Conservation (phyloP, 1,284 basidiomycete genomes). For the Heterobasidion occidentale region DNA sequence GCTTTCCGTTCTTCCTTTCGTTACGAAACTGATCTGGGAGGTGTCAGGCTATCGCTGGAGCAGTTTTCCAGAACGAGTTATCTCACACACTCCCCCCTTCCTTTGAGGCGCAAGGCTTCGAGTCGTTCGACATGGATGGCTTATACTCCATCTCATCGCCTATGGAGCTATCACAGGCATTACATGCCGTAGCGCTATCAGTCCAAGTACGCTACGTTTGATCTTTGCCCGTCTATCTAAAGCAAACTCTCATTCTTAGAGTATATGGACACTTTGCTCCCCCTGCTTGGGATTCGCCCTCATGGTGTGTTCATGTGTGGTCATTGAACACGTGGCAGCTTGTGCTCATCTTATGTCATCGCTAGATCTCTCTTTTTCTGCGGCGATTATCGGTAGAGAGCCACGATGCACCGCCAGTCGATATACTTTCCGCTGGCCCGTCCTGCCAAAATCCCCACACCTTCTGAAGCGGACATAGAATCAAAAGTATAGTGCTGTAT, state of each 20-base stretch:
- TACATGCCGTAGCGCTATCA: constrained; percentile 20
- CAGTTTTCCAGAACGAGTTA: constrained; percentile 55
- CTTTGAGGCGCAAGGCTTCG: constrained; percentile 25
- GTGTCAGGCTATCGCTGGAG: constrained; percentile 62
- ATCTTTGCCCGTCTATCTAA: constrained; percentile 7
- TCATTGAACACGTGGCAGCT: not conserved
- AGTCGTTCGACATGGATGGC: constrained; percentile 43
- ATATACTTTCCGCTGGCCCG: not conserved
- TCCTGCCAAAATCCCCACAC: not conserved
- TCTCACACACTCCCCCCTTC: constrained; percentile 35
- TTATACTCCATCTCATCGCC: constrained; percentile 38
- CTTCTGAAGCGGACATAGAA: not conserved
- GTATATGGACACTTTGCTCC: constrained; percentile 25
- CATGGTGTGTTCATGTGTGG: constrained; percentile 20
- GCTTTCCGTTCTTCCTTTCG: constrained; percentile 15
- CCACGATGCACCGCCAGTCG: not conserved
- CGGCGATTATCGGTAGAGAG: not conserved
- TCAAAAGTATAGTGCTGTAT: not conserved
- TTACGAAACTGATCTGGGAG: not conserved
- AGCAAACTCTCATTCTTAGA: constrained; percentile 3
- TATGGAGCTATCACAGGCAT: constrained; percentile 20
- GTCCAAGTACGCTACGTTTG: constrained; percentile 21
- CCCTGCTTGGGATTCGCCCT: constrained; percentile 27
- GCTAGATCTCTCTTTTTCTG: not conserved
- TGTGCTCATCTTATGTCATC: not conserved